Conservation (phyloP, 2,329 filamentous ascomycete species). For the Aaosphaeria pasadenensis region DNA sequence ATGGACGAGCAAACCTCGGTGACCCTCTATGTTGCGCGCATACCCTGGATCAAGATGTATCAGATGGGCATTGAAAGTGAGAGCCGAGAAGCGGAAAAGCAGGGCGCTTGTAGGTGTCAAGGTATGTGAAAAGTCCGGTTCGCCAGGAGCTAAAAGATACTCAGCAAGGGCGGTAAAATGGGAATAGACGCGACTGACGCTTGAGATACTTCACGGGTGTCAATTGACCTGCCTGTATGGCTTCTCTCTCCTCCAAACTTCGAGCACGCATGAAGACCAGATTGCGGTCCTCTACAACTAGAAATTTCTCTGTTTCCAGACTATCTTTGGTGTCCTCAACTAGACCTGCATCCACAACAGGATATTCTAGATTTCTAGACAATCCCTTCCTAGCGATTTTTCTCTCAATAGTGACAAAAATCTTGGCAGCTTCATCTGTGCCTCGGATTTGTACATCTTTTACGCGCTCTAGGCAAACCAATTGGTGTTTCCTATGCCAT, state of each 20-base stretch:
- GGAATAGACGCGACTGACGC: background rate
- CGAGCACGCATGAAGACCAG: slow-evolving; percentile 62
- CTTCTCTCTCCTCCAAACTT: slow-evolving; percentile 36
- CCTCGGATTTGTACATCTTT: slow-evolving; percentile 51
- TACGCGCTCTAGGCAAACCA: slow-evolving; percentile 45
- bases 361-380: no score
- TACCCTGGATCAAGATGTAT: slow-evolving; percentile 82
- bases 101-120: slow-evolving; percentile 67
- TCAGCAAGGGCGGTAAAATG: slow-evolving; percentile 6
- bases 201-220: slow-evolving; percentile 34
- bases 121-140: slow-evolving; percentile 55
- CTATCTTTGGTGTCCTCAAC: background rate
- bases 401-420: slow-evolving; percentile 61
- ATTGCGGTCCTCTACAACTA: slow-evolving; percentile 57
- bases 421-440: slow-evolving; percentile 45
- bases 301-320: slow-evolving; percentile 23
- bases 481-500: slow-evolving; percentile 8
- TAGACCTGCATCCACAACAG: background rate
- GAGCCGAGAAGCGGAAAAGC: slow-evolving; percentile 83
- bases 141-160: slow-evolving; percentile 41
- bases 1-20: slow-evolving; percentile 75
- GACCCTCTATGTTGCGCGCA: slow-evolving; percentile 68
- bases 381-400: background rate
- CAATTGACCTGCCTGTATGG: slow-evolving; percentile 22
- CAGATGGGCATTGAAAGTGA: slow-evolving; percentile 87